Evolutionary conservation across 768 basidiomycete species (phyloP).

Genomic region (Mycena vulgaris): DNA sequence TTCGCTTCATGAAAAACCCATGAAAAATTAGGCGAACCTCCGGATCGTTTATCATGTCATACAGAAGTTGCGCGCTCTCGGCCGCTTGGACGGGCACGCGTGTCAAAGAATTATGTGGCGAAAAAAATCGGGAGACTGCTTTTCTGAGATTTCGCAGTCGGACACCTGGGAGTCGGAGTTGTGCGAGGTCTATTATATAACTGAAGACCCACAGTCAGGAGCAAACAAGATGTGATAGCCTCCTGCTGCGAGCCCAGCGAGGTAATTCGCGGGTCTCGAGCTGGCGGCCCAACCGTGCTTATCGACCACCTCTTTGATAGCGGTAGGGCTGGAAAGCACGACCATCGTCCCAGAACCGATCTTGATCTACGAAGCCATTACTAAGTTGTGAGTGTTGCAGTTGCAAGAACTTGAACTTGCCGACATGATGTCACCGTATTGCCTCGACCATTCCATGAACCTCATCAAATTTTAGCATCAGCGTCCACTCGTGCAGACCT

Average conservation of each 20-base stretch:
- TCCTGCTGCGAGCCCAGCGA: constrained; percentile 27
- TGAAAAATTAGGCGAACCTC: not conserved
- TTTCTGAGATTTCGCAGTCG: constrained; percentile 8
- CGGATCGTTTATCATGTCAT: constrained; percentile 3
- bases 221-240: constrained; percentile 39
- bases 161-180: not conserved
- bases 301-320: constrained; percentile 43
- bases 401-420: constrained; percentile 1
- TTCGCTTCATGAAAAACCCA: not conserved
- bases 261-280: constrained; percentile 40
- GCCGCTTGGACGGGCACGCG: constrained; percentile 5
- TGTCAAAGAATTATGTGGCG: not conserved
- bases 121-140: not conserved
- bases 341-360: constrained; percentile 38
- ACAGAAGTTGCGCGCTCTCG: constrained; percentile 11
- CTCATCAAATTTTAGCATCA: constrained; percentile 8
- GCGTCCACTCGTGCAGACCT: not conserved
- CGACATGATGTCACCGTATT: constrained; percentile 43
- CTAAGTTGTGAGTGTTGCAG: not conserved
- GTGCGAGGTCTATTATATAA: not conserved
- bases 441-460: constrained; percentile 45
- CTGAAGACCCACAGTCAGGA: constrained; percentile 10
- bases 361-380: constrained; percentile 32
- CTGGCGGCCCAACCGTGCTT: constrained; percentile 37
- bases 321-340: constrained; percentile 36